These are phyloP conservation scores for Erysiphe pulchra DNA, from an alignment of 2,329 filamentous ascomycete species.

Conservation along the genomic window DNA sequence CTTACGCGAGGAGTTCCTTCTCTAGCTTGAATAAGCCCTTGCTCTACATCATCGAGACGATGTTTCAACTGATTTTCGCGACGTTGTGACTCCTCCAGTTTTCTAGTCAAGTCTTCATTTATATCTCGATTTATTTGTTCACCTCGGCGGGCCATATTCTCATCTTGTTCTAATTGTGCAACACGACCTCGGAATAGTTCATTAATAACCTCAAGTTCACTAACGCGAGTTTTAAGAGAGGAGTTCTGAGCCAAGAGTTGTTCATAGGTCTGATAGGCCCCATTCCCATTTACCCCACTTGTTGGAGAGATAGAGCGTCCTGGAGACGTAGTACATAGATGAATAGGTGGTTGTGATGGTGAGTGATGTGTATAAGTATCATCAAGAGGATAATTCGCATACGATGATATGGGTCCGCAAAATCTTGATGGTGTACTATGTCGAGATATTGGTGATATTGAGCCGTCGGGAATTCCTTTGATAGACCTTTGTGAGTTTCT, in stretches of 20 bases:
- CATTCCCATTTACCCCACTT: constrained; percentile 34
- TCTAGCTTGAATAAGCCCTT: constrained; percentile 17
- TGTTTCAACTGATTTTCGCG: constrained; percentile 64
- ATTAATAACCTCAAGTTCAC: constrained; percentile 86
- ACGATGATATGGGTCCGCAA: constrained; percentile 50
- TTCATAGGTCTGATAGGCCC: constrained; percentile 54
- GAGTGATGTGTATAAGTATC: constrained; percentile 36
- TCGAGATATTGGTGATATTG: constrained; percentile 55
- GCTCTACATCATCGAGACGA: constrained; percentile 54
- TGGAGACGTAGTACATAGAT: constrained; percentile 31
- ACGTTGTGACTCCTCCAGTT: constrained; percentile 51
- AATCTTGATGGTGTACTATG: constrained; percentile 55
- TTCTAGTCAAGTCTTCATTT: constrained; percentile 27
- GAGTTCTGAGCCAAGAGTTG: constrained; percentile 58
- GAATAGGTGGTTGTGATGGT: constrained; percentile 22
- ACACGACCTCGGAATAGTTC: constrained; percentile 54
- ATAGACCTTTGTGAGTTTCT: constrained; percentile 45
- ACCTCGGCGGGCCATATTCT: constrained; percentile 37
- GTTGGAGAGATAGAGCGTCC: constrained; percentile 23
- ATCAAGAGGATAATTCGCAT: constrained; percentile 43
- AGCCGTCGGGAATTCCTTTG: constrained; percentile 48
- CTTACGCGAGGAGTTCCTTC: constrained; percentile 23
- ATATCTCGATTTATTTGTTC: constrained; percentile 29
- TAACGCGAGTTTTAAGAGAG: constrained; percentile 79
- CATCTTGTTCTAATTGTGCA: constrained; percentile 49